These are phyloP conservation scores for Cercis canadensis DNA, from an alignment of 306 rosid genomes.

Conservation along the genomic window DNA sequence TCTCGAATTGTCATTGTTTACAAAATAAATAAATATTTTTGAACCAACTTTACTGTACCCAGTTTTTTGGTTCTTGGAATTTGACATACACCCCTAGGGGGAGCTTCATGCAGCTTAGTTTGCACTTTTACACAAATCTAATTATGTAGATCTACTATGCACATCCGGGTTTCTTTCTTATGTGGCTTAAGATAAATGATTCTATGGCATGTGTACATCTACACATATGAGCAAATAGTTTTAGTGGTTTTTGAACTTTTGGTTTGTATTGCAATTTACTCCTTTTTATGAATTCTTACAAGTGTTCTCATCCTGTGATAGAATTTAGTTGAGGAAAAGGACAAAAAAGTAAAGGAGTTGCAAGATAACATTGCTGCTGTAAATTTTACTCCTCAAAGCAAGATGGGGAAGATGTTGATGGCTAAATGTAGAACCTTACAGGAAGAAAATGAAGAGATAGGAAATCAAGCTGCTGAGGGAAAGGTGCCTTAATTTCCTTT, in stretches of 20 bases:
- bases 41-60: no score
- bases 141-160: background rate
- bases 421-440: conserved; percentile 95
- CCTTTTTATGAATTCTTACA: conserved; percentile 38
- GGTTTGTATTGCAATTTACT: conserved; percentile 14
- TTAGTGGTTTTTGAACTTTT: conserved; percentile 14
- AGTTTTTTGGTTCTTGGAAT: no score
- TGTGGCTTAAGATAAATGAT: conserved; percentile 3
- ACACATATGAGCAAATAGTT: background rate
- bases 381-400: conserved; percentile 89
- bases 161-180: background rate
- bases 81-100: no score
- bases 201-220: background rate
- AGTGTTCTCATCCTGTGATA: conserved; percentile 37
- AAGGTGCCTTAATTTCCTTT: conserved; percentile 60
- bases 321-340: conserved; percentile 93
- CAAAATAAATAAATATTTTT: no score
- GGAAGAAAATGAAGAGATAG: conserved; percentile 98
- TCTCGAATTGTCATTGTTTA: no score
- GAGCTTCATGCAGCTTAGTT: no score
- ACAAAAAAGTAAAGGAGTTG: conserved; percentile 84
- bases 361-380: conserved; percentile 86
- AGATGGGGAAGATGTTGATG: conserved; percentile 95
- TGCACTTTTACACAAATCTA: no score
- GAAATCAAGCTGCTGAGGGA: conserved; percentile 95